phyloP scores from a whole-genome alignment of 768 basidiomycete species.

The Collybia sp. region DNA sequence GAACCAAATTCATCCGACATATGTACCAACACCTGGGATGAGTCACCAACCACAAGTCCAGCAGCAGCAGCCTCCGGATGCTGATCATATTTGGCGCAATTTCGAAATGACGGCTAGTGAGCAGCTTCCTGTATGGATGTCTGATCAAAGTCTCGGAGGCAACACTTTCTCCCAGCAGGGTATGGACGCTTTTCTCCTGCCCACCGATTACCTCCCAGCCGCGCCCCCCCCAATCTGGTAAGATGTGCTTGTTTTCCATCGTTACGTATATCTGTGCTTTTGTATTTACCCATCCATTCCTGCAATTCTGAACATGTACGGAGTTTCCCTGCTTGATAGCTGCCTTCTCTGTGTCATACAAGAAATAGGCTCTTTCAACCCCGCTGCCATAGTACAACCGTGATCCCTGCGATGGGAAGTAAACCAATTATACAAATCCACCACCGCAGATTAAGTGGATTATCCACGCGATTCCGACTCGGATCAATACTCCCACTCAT shows the following conservation, averaged over 20 bases:
- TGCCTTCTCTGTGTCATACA: too few relatives aligned
- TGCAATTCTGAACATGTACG: too few relatives aligned
- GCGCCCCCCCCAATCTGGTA: constrained; percentile 71
- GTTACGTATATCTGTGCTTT: constrained; percentile 2
- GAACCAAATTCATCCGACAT: constrained; percentile 21
- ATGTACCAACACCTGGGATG: constrained; percentile 11
- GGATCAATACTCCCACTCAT: constrained; percentile 19
- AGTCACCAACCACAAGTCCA: constrained; percentile 23
- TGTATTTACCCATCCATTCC: constrained; percentile 5
- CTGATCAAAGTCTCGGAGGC: constrained; percentile 78
- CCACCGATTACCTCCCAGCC: constrained; percentile 66
- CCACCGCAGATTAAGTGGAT: too few relatives aligned
- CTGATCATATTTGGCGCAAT: constrained; percentile 73
- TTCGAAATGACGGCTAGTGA: constrained; percentile 70
- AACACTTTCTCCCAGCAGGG: constrained; percentile 74
- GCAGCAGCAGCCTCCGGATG: constrained; percentile 31
- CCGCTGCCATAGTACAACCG: too few relatives aligned
- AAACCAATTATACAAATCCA: too few relatives aligned
- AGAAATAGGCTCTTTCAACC: too few relatives aligned
- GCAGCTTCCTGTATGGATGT: constrained; percentile 82
- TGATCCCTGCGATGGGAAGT: too few relatives aligned
- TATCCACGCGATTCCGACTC: too few relatives aligned
- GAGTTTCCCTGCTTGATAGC: too few relatives aligned
- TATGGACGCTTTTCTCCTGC: constrained; percentile 82
- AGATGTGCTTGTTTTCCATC: constrained; percentile 10